Percentiles rank a stretch among this genome's conserved stretches.
These are phyloP conservation scores for Fusarium veterinarium DNA, from an alignment of 2,329 filamentous ascomycete species.

Conservation along the genomic window DNA sequence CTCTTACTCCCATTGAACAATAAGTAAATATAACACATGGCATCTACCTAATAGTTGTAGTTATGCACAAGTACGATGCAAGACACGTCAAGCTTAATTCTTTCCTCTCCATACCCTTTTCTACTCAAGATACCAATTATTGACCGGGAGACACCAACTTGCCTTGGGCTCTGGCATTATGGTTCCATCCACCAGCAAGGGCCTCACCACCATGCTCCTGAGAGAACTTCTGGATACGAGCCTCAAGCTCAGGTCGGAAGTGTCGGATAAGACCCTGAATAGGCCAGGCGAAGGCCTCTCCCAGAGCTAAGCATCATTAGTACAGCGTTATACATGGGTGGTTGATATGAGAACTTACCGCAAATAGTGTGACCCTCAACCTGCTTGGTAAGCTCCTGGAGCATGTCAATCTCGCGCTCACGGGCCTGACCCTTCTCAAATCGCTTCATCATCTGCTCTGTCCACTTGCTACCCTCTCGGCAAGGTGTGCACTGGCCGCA, in stretches of 20 bases:
- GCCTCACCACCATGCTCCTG: conserved; percentile 77
- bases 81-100: conserved; percentile 40
- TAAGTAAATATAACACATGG: conserved; percentile 47
- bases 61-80: conserved; percentile 42
- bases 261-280: conserved; percentile 98
- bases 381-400: conserved; percentile 99
- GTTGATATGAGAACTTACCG: conserved; percentile 65
- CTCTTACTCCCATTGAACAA: conserved; percentile 39
- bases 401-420: conserved; percentile 97
- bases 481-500: conserved; percentile 99
- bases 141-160: conserved; percentile 90
- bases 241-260: conserved; percentile 96
- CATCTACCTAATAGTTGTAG: conserved; percentile 44
- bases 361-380: conserved; percentile 99
- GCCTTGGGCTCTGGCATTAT: conserved; percentile 79
- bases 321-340: background rate
- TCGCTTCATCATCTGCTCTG: conserved; percentile 97
- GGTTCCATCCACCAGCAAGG: conserved; percentile 88
- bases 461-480: conserved; percentile 99
- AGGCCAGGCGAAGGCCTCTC: conserved; percentile 98
- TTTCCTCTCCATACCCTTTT: conserved; percentile 28
- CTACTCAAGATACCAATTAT: conserved; percentile 61
- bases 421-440: conserved; percentile 92
- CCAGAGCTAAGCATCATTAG: conserved; percentile 72
- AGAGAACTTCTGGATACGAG: conserved; percentile 84